Evolutionary conservation across 2,329 filamentous ascomycete genomes (phyloP), one percentile per base, ranked within the genome.

Genomic region (Cladobotryum mycophilum): DNA sequence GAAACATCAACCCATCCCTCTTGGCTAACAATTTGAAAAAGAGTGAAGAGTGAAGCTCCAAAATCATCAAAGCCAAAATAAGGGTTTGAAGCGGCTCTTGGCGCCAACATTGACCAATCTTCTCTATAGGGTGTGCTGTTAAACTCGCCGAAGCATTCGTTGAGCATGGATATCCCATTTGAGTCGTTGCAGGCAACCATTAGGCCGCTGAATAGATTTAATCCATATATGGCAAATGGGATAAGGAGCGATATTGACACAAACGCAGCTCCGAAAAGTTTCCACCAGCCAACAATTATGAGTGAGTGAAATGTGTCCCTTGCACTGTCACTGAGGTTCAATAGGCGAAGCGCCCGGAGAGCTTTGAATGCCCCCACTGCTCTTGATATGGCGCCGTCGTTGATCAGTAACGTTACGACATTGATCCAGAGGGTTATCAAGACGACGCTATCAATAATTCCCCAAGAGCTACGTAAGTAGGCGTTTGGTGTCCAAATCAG

Each of bases 1-100:
- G 93, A 88, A n/a, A 96, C 89, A 65, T 96, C 90, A 11, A 85
- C 84, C 93, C 95, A 99, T 34, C 93, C 93, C 75, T 99, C 95
- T 68, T 99, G 93, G 47, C 92, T 97, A 40, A 97, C 92, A 69
- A 99, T 96, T 67, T 97, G 91, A 72, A 96, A 99, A 53, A 99
- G 86, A 55, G 95, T 95, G 72, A 97, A 97, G 34, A 99, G 76
- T 0, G 92, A 87, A 48, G 88, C 81, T n/a, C 86, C 88, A 61
- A 99, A 99, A 64, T 95, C 87, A 67, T 99, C 93, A 64, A 99
- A 99, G 66, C 86, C 86, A 70, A 86, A 97, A 64, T 82, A 95
- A 0, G 85, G 82, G 61, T 99, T 97, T 1, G 80, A 70, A 11
- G 86, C 89, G 43, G 86, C 82, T 49, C 93, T 82, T 5, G 93